Evolutionary conservation across 371 early-diverging fungal species (phyloP), one percentile per base, ranked within the genome.

Genomic region (Mucor plumbeus): DNA sequence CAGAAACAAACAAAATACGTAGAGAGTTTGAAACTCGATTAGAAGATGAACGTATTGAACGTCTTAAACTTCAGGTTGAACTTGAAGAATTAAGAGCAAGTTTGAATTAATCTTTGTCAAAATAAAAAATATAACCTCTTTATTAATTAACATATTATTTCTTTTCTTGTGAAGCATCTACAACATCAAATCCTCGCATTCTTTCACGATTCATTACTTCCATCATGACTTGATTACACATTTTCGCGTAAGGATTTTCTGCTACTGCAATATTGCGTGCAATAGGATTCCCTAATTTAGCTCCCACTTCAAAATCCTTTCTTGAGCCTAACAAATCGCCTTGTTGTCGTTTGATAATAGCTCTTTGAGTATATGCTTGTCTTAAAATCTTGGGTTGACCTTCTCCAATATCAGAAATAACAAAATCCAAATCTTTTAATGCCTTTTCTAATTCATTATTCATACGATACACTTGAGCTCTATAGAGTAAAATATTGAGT

Each of bases 191-290:
- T 33, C 40, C 47, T 11, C 31, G 6, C 60, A 53, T 61, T 61
- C 64, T 64, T 73, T 87, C 84, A 8, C 80, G 77, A 21, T 76
- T 77, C 82, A 92, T 89, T 57, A 88, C 87, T 63, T 93, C 88
- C 71, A 86, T 78, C 68, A 93, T 86, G 59, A 91, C 87, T 36
- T 88, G 89, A 53, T 89, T 88, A 65, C 93, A 96, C 85, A 96
- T 84, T 65, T 95, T 94, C 5, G 96, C 95, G 79, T 93, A 94
- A 3, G 96, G 97, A 70, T 96, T 96, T 66, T 94, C 93, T 63
- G 85, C 80, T 0, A 94, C 90, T 31, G 88, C 81, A 0, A 90
- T 83, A 26, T 84, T 83, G 64, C 89, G 87, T n/a, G 96, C 95
- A 7, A 95, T 67, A 33, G 91, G 88, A 70, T 93, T 95, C 7